Evolutionary conservation across 2,329 filamentous ascomycete species (phyloP).

Genomic region (Aspergillus texensis): DNA sequence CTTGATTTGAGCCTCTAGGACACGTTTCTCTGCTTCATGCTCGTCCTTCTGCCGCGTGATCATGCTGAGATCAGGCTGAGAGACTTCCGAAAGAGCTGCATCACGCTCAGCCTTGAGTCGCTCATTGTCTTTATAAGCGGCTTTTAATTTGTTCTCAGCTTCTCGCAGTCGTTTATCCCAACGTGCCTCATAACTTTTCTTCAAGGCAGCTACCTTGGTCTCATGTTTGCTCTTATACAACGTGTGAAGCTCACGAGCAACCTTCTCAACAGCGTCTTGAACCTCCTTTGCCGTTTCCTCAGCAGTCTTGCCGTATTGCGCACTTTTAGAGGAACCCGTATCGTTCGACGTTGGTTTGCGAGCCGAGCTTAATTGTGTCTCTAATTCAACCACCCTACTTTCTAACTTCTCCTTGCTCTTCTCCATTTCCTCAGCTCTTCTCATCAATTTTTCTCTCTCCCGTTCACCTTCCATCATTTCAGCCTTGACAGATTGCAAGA

Average conservation of each 20-base stretch:
- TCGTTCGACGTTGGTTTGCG: conserved; percentile 33
- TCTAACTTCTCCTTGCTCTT: conserved; percentile 54
- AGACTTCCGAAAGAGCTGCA: conserved; percentile 64
- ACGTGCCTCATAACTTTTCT: conserved; percentile 76
- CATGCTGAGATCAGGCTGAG: conserved; percentile 49
- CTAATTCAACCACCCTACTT: conserved; percentile 48
- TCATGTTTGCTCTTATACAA: conserved; percentile 98
- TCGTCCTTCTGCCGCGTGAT: conserved; percentile 56
- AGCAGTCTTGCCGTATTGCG: conserved; percentile 42
- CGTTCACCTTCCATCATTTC: conserved; percentile 77
- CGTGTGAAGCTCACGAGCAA: conserved; percentile 88
- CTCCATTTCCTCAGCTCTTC: conserved; percentile 75
- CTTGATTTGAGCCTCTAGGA: conserved; percentile 72
- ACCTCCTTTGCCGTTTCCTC: conserved; percentile 65
- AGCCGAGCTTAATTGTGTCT: conserved; percentile 49
- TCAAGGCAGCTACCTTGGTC: conserved; percentile 89
- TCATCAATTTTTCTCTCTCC: conserved; percentile 79
- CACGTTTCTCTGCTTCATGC: conserved; percentile 66
- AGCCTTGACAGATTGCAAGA: conserved; percentile 77
- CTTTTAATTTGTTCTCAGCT: conserved; percentile 71
- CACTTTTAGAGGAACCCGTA: conserved; percentile 34
- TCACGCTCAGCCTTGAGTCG: conserved; percentile 68
- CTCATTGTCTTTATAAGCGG: conserved; percentile 74
- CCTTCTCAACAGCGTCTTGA: conserved; percentile 83
- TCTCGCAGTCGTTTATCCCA: conserved; percentile 87